Conservation (phyloP, 331 rosid species). For the Acacia pycnantha region DNA sequence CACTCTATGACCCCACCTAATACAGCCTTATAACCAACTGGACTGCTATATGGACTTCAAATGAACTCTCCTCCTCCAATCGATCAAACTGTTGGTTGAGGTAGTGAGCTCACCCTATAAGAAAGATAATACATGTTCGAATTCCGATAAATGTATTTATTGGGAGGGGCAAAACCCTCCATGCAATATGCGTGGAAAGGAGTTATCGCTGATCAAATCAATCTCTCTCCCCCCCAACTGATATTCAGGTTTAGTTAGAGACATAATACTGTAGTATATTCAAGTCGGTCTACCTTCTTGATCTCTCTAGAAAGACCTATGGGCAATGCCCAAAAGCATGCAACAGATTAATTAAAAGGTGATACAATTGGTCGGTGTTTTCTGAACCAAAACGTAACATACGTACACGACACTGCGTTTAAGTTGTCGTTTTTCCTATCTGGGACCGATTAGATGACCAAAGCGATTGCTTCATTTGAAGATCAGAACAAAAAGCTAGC, state of each 20-base stretch:
- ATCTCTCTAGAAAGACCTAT: slow-evolving; percentile 1
- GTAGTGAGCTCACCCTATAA: too few species aligned
- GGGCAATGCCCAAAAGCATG: neutral
- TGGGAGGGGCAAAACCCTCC: too few species aligned
- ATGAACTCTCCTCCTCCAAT: too few species aligned
- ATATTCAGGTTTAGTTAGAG: neutral
- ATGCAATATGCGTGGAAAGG: too few species aligned
- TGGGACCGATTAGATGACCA: neutral
- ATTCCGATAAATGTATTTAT: too few species aligned
- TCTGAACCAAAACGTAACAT: slow-evolving; percentile 12
- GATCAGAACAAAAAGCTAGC: neutral
- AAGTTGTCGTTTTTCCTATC: slow-evolving; percentile 22
- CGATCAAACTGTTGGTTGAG: rapidly evolving
- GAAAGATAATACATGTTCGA: too few species aligned
- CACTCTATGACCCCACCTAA: too few species aligned
- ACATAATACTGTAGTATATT: neutral
- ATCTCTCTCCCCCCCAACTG: neutral
- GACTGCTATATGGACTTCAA: too few species aligned
- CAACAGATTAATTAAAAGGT: neutral
- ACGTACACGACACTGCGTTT: neutral
- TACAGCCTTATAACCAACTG: too few species aligned
- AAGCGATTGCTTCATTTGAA: neutral
- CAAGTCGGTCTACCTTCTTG: neutral
- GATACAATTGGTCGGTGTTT: slow-evolving; percentile 28
- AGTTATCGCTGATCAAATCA: too few species aligned